These are phyloP conservation scores for Chondrostereum purpureum DNA, from an alignment of 1,284 basidiomycete species.

Conservation along the genomic window DNA sequence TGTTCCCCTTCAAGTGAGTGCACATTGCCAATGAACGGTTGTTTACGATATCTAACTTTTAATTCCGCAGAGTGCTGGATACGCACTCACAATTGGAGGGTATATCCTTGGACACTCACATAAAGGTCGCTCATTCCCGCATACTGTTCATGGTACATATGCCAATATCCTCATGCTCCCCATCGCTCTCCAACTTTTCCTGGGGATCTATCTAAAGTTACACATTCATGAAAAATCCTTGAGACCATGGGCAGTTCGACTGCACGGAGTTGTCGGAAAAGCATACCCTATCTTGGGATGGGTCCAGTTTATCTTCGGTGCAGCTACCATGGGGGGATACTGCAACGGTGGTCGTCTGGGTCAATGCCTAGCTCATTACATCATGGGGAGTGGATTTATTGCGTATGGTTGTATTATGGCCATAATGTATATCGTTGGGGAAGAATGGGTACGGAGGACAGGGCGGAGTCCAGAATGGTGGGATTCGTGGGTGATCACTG, in stretches of 20 bases:
- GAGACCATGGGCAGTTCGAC: constrained; percentile 66
- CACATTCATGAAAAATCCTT: constrained; percentile 81
- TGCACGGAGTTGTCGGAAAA: constrained; percentile 83
- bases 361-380: constrained; percentile 87
- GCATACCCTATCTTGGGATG: constrained; percentile 84
- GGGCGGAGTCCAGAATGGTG: constrained; percentile 84
- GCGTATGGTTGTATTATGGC: constrained; percentile 84
- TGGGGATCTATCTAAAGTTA: constrained; percentile 89
- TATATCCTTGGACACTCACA: constrained; percentile 80
- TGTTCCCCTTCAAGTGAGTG: constrained; percentile 74
- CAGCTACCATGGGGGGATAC: constrained; percentile 58
- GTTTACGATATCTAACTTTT: not conserved
- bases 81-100: constrained; percentile 64
- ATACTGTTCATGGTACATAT: constrained; percentile 65
- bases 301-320: constrained; percentile 78
- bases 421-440: constrained; percentile 78
- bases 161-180: constrained; percentile 64
- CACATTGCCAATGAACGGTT: too few relatives aligned
- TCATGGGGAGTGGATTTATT: constrained; percentile 87
- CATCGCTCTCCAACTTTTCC: constrained; percentile 58
- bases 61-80: constrained; percentile 49
- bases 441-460: constrained; percentile 71
- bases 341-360: constrained; percentile 68
- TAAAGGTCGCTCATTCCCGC: constrained; percentile 65
- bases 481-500: constrained; percentile 84